Conservation (phyloP, 805 yeast genomes). For the Ogataea degrootiae region DNA sequence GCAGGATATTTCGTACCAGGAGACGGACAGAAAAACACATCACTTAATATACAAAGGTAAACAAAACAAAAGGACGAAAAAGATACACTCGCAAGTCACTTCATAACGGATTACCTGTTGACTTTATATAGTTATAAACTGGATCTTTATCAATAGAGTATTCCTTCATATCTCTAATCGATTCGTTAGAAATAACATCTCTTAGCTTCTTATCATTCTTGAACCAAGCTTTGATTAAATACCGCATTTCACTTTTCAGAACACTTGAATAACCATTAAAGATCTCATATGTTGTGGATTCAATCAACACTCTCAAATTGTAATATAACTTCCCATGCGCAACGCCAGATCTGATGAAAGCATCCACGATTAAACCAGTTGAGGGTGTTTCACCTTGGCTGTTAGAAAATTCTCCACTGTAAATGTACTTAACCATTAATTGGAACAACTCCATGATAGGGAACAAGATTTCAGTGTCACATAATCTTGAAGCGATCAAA, state of each 20-base stretch:
- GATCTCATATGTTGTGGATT: conserved; percentile 50
- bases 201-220: conserved; percentile 57
- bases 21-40: neutral
- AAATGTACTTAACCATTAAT: conserved; percentile 53
- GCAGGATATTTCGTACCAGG: neutral
- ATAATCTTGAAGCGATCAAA: conserved; percentile 53
- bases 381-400: conserved; percentile 12
- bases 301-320: conserved; percentile 56
- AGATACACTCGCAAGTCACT: neutral
- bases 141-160: conserved; percentile 58
- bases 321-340: conserved; percentile 62
- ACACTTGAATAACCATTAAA: conserved; percentile 38
- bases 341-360: conserved; percentile 61
- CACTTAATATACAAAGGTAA: neutral
- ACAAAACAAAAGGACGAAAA: neutral
- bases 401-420: conserved; percentile 18
- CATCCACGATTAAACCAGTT: conserved; percentile 54
- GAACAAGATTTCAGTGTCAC: conserved; percentile 71
- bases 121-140: conserved; percentile 40
- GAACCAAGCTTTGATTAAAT: conserved; percentile 66
- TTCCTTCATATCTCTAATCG: conserved; percentile 37
- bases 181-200: conserved; percentile 46
- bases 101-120: conserved; percentile 32
- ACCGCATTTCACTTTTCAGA: conserved; percentile 53
- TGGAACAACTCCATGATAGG: conserved; percentile 71